Percentiles rank a stretch among this genome's conserved stretches.
Conservation (phyloP, 176 grass and related monocot genomes). For the Zea mays region DNA sequence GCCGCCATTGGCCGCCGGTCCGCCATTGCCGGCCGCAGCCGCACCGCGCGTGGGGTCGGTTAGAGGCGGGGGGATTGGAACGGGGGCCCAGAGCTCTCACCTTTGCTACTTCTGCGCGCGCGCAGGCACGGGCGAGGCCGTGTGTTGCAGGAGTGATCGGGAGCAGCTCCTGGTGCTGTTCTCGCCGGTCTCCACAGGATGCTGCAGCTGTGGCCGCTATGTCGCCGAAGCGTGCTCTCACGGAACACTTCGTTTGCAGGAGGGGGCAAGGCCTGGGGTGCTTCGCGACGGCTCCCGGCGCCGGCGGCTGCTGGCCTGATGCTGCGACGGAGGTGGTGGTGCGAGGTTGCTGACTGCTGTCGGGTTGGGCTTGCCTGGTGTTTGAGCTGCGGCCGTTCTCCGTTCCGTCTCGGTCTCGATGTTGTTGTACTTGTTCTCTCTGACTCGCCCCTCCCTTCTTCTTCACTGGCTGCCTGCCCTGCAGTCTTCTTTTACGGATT, state of each 20-base stretch:
- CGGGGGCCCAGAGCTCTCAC: conserved; percentile 38
- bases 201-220: neutral
- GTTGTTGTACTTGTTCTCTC: conserved; percentile 9
- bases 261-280: neutral
- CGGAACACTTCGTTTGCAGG: neutral
- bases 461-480: neutral
- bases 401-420: conserved; percentile 46
- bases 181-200: conserved; percentile 25
- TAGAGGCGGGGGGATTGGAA: conserved; percentile 29
- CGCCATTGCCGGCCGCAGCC: conserved; percentile 35
- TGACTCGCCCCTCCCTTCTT: neutral
- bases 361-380: conserved; percentile 34
- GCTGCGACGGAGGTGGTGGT: conserved; percentile 20
- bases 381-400: conserved; percentile 25
- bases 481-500: neutral
- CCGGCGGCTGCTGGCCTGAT: conserved; percentile 25
- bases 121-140: neutral
- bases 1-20: conserved; percentile 38
- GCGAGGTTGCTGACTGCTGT: conserved; percentile 38
- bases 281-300: neutral
- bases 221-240: neutral
- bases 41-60: conserved; percentile 13
- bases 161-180: neutral
- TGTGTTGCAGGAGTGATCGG: conserved; percentile 33
- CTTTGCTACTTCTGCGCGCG: conserved; percentile 23